phyloP scores from a whole-genome alignment of 306 rosid species.

The Astragalus membranaceus region DNA sequence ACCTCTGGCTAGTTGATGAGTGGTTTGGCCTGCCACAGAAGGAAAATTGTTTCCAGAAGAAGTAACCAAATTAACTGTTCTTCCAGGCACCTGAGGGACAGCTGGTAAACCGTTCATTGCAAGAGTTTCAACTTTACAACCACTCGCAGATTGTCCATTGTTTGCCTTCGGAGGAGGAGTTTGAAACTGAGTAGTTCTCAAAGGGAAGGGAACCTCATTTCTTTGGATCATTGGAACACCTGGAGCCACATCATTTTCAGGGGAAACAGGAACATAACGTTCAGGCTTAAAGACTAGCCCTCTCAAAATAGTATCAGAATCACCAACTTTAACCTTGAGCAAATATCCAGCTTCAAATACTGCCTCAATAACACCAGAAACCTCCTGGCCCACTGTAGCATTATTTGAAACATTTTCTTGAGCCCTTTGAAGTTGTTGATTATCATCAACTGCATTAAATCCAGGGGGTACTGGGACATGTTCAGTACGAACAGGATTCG shows the following conservation, averaged over 20 bases:
- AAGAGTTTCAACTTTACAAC: conserved; percentile 29
- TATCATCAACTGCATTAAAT: conserved; percentile 42
- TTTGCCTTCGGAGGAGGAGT: conserved; percentile 43
- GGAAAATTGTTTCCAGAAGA: conserved; percentile 32
- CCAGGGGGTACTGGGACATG: conserved; percentile 45
- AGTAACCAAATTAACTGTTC: conserved; percentile 28
- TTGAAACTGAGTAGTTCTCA: conserved; percentile 32
- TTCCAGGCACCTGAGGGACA: conserved; percentile 33
- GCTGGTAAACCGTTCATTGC: conserved; percentile 34
- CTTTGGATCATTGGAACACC: conserved; percentile 70
- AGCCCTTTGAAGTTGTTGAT: conserved; percentile 42
- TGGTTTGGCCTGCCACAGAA: conserved; percentile 27
- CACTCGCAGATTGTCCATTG: conserved; percentile 30
- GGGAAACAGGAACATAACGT: conserved; percentile 57
- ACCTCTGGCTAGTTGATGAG: conserved; percentile 38
- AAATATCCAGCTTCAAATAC: conserved; percentile 91
- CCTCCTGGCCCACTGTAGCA: conserved; percentile 57
- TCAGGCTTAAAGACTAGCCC: conserved; percentile 90
- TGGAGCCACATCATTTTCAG: conserved; percentile 86
- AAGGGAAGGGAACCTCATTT: conserved; percentile 46
- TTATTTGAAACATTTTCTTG: conserved; percentile 31
- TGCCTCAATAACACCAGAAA: conserved; percentile 83
- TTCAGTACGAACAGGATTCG: conserved; percentile 31
- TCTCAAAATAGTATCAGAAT: conserved; percentile 61
- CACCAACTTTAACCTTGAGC: conserved; percentile 71